Evolutionary conservation across 2,329 filamentous ascomycete species (phyloP).

Genomic region (Capronia americana): DNA sequence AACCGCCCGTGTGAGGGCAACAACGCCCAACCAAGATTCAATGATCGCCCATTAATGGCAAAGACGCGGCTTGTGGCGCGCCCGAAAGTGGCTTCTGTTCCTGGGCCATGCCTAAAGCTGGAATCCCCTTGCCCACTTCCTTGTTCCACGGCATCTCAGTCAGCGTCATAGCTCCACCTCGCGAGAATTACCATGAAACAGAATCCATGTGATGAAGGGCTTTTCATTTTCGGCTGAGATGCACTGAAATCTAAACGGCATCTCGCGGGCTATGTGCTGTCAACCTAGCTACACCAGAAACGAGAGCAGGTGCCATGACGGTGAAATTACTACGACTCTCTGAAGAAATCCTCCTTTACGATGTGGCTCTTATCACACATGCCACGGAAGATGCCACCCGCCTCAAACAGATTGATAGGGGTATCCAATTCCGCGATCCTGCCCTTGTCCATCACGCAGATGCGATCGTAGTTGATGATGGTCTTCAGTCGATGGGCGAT

Average conservation of each 20-base stretch:
- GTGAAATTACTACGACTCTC: slow-evolving; percentile 24
- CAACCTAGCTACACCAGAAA: not conserved
- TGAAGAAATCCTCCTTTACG: slow-evolving; percentile 48
- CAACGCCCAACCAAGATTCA: slow-evolving; percentile 3
- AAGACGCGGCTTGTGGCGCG: not conserved
- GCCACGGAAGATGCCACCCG: slow-evolving; percentile 78
- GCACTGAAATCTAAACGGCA: slow-evolving; percentile 3
- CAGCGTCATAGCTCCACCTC: not conserved
- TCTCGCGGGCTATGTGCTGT: not conserved
- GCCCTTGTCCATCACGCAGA: slow-evolving; percentile 94
- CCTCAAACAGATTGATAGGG: slow-evolving; percentile 74
- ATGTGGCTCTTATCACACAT: slow-evolving; percentile 93
- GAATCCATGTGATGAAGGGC: slow-evolving; percentile 2
- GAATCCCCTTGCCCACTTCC: not conserved
- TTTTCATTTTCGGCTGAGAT: slow-evolving; percentile 2
- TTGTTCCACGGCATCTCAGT: not conserved
- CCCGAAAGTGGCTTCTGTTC: not conserved
- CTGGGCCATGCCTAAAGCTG: not conserved
- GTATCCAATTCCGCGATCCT: slow-evolving; percentile 84
- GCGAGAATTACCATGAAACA: not conserved
- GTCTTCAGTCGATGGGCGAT: slow-evolving; percentile 92
- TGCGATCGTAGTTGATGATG: slow-evolving; percentile 91
- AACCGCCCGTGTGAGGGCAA: not conserved
- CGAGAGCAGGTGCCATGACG: not conserved
- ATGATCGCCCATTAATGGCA: slow-evolving; percentile 2